Evolutionary conservation across 176 grass and related monocot genomes (phyloP).

Genomic region (Zoysia pacifica): DNA sequence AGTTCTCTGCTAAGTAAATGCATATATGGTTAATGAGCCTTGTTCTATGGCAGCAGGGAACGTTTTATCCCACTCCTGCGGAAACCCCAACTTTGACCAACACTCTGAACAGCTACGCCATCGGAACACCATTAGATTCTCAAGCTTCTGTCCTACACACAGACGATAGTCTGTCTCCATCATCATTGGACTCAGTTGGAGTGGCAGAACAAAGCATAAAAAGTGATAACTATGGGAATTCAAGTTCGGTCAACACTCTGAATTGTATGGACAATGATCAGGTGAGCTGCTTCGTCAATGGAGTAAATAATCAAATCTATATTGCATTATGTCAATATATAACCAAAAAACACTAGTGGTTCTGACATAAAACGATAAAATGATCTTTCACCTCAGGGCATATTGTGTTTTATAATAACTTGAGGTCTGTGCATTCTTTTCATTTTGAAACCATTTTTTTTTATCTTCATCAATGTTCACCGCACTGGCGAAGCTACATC

Average conservation of each 20-base stretch:
- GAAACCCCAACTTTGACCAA: conserved; percentile 57
- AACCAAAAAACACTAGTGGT: conserved; percentile 6
- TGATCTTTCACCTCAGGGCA: neutral
- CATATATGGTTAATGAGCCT: neutral
- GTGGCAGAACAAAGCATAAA: conserved; percentile 72
- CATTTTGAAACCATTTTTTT: neutral
- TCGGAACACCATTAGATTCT: conserved; percentile 65
- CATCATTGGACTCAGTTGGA: conserved; percentile 79
- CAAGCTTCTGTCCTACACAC: conserved; percentile 74
- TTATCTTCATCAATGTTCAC: too few relatives aligned
- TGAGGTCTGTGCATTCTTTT: neutral
- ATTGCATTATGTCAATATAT: neutral
- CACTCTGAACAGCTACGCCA: conserved; percentile 55
- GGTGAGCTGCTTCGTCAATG: conserved; percentile 44
- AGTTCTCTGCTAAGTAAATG: neutral
- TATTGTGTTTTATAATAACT: neutral
- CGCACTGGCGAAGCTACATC: too few relatives aligned
- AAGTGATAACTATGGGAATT: conserved; percentile 64
- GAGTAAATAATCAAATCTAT: neutral
- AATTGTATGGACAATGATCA: conserved; percentile 63
- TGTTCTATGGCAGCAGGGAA: conserved; percentile 48
- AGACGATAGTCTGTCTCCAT: conserved; percentile 80
- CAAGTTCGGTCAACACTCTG: conserved; percentile 56
- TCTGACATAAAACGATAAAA: neutral
- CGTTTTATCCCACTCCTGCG: conserved; percentile 50